Conservation (phyloP, 108 stramenopile species). For the Nitzschia sp. region DNA sequence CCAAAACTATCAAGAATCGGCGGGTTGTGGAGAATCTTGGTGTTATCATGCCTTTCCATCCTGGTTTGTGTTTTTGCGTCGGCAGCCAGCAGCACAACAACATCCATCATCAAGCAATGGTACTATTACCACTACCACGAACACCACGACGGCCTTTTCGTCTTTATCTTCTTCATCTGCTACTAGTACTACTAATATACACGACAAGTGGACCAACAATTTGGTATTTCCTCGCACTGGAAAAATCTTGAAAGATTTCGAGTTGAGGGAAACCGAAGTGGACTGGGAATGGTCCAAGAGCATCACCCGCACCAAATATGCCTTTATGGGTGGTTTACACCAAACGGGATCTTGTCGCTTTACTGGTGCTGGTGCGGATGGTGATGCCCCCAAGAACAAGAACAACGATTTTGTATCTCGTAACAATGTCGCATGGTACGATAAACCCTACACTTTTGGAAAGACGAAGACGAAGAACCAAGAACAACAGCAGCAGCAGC, state of each 20-base stretch:
- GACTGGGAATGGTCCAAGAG: slow-evolving; percentile 1
- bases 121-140: no score
- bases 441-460: not conserved
- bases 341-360: slow-evolving; percentile 14
- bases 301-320: slow-evolving; percentile 5
- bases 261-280: not conserved
- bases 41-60: slow-evolving; percentile 17
- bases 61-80: not conserved
- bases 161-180: no score
- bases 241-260: not conserved
- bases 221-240: not conserved
- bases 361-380: no score
- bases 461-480: no score
- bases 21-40: slow-evolving; percentile 19
- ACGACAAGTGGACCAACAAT: not conserved
- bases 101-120: no score
- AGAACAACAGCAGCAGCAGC: not conserved
- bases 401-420: not conserved
- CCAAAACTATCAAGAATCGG: slow-evolving; percentile 2
- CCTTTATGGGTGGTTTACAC: slow-evolving; percentile 4
- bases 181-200: no score
- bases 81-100: not conserved
- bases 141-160: no score
- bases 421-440: not conserved
- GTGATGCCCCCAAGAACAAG: not conserved